Evolutionary conservation across 78 protist species (phyloP), one percentile per base, ranked within the genome.

Genomic region (Guillardia theta): DNA sequence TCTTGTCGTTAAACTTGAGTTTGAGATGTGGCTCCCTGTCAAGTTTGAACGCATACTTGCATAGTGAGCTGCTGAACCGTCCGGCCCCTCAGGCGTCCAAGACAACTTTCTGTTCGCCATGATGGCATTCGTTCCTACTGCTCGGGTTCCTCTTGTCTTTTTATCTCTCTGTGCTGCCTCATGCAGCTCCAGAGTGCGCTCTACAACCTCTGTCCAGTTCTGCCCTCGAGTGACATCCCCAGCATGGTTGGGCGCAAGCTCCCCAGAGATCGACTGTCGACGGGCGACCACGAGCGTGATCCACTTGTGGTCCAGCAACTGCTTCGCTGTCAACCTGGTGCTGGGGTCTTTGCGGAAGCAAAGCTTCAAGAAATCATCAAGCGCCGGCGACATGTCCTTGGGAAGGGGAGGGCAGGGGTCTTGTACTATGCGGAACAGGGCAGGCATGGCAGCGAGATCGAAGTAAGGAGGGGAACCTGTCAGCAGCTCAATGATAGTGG

Each of bases 401-500:
- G 88, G 88, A 27, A 36, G 92, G 44, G 92, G 62, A n/a, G 92
- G 92, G 58, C 22, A 4, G 27, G 92, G 46, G 92, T n/a, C 47
- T 58, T n/a, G 92, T 41, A 98, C 99, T 43, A 99, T 99, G 83
- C 99, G 96, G 94, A 96, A 98, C 58, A 98, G 94, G 12, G 99
- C 99, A 12, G 99, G 95, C 98, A 98, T 96, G 64, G 97, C 99
- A 8, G 97, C 96, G 33, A 99, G 95, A n/a, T 97, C 98, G 48
- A 96, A 97, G 95, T 98, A 98, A 4, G 99, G 99, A 50, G 99
- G 99, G 48, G 46, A 18, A 27, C 99, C 99, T 4, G 98, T 97
- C 19, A 98, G 70, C n/a, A 99, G 97, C 94, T 99, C 99, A 44
- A 99, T 97, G 15, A 97, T 93, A 27, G 99, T 98, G 93, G 98